phyloP scores from a whole-genome alignment of 2,329 filamentous ascomycete genomes.

The Trichoderma pleuroti region DNA sequence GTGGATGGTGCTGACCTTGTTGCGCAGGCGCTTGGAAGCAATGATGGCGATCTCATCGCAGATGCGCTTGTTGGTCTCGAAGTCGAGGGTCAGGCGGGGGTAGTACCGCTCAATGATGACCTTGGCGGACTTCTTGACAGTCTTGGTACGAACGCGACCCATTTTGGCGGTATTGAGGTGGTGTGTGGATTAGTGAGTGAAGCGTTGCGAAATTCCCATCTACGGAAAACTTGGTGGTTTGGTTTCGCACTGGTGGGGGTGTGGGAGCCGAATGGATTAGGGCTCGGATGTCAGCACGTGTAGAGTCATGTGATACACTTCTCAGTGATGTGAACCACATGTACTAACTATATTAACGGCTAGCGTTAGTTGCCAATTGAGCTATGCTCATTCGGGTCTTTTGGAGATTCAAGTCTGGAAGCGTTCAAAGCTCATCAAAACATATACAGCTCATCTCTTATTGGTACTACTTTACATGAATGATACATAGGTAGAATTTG shows the following conservation, averaged over 20 bases:
- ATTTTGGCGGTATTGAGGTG: conserved; percentile 55
- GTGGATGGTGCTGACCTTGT: conserved; percentile 68
- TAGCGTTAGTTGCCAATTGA: not conserved
- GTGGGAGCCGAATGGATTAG: conserved; percentile 29
- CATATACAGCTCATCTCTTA: not conserved
- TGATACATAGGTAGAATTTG: conserved; percentile 17
- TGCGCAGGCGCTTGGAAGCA: conserved; percentile 96
- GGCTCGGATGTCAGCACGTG: conserved; percentile 28
- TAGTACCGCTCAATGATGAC: conserved; percentile 99
- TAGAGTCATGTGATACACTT: conserved; percentile 26
- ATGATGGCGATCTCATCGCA: conserved; percentile 99
- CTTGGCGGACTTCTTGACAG: conserved; percentile 82
- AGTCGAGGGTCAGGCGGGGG: conserved; percentile 97
- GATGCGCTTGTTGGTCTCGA: conserved; percentile 99
- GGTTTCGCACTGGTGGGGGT: conserved; percentile 27
- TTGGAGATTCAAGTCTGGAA: not conserved
- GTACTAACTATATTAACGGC: not conserved
- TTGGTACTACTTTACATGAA: conserved; percentile 21
- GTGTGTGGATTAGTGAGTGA: conserved; percentile 27
- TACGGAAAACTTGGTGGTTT: conserved; percentile 31
- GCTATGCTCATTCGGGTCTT: not conserved
- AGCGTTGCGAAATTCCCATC: conserved; percentile 28
- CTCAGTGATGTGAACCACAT: accelerated
- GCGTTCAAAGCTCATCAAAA: not conserved
- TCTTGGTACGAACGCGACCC: conserved; percentile 69